Evolutionary conservation across 2,329 filamentous ascomycete species (phyloP).

Genomic region (Ceratocystis diversiconidia): DNA sequence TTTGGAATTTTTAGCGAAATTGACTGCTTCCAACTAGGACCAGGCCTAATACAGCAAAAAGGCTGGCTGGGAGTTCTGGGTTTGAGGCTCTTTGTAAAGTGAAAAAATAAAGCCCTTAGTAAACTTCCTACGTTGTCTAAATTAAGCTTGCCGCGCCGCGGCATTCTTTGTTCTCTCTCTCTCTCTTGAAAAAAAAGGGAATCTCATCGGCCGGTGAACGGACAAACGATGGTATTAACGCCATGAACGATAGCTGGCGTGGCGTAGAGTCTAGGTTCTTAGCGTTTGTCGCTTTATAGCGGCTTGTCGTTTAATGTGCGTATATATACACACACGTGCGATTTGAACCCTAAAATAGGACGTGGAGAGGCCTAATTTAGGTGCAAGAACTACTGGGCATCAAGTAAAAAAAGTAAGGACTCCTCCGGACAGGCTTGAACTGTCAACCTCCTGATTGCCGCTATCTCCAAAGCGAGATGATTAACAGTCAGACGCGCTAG

Average conservation of each 20-base stretch:
- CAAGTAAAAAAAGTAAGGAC: neutral
- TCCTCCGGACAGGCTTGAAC: conserved; percentile 8
- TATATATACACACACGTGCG: neutral
- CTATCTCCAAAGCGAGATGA: neutral
- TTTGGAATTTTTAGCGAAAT: too few relatives aligned
- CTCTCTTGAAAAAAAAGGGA: neutral
- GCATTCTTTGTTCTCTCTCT: neutral
- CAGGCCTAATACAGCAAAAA: too few relatives aligned
- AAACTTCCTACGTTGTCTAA: too few relatives aligned
- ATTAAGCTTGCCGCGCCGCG: too few relatives aligned
- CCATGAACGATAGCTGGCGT: neutral
- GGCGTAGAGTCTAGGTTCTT: neutral
- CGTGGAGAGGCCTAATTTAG: too few relatives aligned
- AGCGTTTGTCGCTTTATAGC: neutral
- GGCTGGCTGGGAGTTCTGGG: too few relatives aligned
- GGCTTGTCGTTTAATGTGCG: neutral
- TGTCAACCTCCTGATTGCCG: conserved; percentile 3
- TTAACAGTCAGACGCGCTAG: conserved; percentile 48
- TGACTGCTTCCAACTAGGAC: too few relatives aligned
- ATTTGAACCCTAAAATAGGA: neutral
- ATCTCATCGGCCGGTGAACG: neutral
- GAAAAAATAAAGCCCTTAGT: too few relatives aligned
- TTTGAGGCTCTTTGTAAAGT: too few relatives aligned
- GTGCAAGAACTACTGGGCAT: neutral
- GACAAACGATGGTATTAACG: neutral